Evolutionary conservation across 768 basidiomycete genomes (phyloP).

Genomic region (Boletus reticuloceps): DNA sequence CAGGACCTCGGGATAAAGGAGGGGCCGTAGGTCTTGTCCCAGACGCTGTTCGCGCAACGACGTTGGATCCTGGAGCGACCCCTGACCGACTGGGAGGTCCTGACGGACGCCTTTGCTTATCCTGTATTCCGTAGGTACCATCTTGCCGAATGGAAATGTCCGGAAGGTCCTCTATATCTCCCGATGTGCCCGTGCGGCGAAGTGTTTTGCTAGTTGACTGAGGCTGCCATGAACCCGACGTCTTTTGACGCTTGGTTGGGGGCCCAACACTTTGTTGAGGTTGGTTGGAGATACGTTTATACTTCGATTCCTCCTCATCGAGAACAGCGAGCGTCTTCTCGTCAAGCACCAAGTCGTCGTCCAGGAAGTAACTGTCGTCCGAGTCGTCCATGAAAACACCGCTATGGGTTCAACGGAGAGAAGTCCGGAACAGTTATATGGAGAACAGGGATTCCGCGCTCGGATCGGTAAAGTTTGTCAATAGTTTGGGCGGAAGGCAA

Average conservation of each 20-base stretch:
- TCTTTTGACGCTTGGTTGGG: constrained; percentile 57
- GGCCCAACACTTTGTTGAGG: constrained; percentile 30
- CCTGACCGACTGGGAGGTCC: constrained; percentile 13
- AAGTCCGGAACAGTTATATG: background rate
- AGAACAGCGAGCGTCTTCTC: constrained; percentile 59
- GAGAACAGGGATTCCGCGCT: background rate
- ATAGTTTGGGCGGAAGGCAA: no score
- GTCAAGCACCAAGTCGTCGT: constrained; percentile 66
- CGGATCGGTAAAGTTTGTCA: background rate
- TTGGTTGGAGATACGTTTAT: constrained; percentile 26
- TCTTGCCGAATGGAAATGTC: constrained; percentile 61
- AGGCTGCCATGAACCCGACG: constrained; percentile 44
- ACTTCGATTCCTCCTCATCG: constrained; percentile 53
- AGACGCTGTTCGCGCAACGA: constrained; percentile 6
- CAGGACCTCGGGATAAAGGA: constrained; percentile 14
- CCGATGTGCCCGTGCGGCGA: constrained; percentile 23
- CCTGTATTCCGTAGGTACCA: constrained; percentile 51
- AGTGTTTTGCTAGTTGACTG: constrained; percentile 28
- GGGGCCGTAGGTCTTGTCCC: constrained; percentile 6
- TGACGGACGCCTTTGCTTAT: constrained; percentile 16
- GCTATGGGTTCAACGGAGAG: background rate
- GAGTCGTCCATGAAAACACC: constrained; percentile 50
- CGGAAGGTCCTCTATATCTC: constrained; percentile 54
- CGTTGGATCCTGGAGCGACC: constrained; percentile 6
- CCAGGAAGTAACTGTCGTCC: constrained; percentile 66